Base-by-base conservation (phyloP, 2,329 filamentous ascomycete genomes). In the Epichloe elymi region DNA sequence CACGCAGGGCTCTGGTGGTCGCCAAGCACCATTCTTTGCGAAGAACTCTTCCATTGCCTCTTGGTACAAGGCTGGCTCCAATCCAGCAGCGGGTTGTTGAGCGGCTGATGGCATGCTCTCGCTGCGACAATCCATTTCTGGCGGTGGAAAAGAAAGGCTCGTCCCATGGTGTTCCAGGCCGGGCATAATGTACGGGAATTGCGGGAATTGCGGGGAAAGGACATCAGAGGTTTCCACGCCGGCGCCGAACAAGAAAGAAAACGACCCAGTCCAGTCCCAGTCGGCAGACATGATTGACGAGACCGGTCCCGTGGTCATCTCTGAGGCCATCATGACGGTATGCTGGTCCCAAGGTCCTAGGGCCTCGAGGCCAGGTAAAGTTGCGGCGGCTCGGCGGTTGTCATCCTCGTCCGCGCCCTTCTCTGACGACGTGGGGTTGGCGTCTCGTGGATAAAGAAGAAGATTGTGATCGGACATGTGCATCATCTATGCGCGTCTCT, bases 1-100 rank as follows among this genome's bases (percentile, higher is more conserved):
- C 35, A 56, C 59, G 56, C 74, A 76, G 2, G 73, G 70, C 15
- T 59, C 58, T 0, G 67, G 60, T 0, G 73, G 71, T 10, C 67
- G 61, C 52, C 66, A 68, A 0, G 69, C 70, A 11, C 71, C 71
- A 42, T 65, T 66, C 49, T 71, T 62, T 46, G 63, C 59, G 51
- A 70, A 66, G 52, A 69, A 68, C 17, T 68, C 64, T 15, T 69
- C 65, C 38, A 67, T 65, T 2, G 59, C 56, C 1, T 59, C 61
- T 40, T 51, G 44, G 26, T 51, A 49, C 6, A 48, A 37, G 5
- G 15, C 38, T 37, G 36, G 49, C 36, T 45, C 47, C 46, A 51
- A 39, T 8, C 14, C 49, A 15, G 51, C 5, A n/a, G 6, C 39
- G 23, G 39, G 42, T n/a, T 42, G 17, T 2, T 48, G 39, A 2